phyloP scores from a whole-genome alignment of 208 protist species.

The Willaertia magna region DNA sequence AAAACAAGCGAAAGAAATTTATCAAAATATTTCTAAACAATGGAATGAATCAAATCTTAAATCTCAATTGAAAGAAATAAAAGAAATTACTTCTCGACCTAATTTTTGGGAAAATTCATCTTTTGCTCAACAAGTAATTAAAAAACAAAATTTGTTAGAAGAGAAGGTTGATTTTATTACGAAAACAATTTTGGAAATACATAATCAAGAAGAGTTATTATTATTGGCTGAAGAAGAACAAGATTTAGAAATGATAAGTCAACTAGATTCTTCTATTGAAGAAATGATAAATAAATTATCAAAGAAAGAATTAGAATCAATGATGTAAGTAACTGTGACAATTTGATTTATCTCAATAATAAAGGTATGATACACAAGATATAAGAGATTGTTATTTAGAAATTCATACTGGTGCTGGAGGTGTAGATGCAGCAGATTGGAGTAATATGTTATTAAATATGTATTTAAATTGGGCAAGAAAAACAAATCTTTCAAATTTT shows the following conservation, averaged over 20 bases:
- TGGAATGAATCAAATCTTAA: too few relatives aligned
- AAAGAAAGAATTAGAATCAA: background rate
- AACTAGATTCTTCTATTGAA: background rate
- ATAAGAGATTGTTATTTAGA: background rate
- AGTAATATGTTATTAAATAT: constrained; percentile 8
- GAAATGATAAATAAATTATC: background rate
- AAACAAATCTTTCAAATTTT: background rate
- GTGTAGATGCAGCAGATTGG: background rate
- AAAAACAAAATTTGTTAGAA: background rate
- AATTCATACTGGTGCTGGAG: background rate
- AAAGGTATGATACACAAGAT: background rate
- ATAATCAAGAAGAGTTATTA: background rate
- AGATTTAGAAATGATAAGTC: background rate
- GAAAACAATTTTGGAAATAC: background rate
- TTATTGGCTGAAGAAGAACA: background rate
- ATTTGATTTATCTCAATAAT: too few relatives aligned
- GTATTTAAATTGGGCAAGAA: background rate
- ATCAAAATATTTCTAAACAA: too few relatives aligned
- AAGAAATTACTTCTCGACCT: background rate
- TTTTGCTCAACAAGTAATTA: background rate
- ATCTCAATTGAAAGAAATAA: too few relatives aligned
- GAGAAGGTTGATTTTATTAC: background rate
- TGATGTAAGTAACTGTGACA: background rate
- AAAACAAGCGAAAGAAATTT: too few relatives aligned
- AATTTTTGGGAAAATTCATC: background rate